Conservation (phyloP, 257 asterid genomes). For the Petunia axillaris region DNA sequence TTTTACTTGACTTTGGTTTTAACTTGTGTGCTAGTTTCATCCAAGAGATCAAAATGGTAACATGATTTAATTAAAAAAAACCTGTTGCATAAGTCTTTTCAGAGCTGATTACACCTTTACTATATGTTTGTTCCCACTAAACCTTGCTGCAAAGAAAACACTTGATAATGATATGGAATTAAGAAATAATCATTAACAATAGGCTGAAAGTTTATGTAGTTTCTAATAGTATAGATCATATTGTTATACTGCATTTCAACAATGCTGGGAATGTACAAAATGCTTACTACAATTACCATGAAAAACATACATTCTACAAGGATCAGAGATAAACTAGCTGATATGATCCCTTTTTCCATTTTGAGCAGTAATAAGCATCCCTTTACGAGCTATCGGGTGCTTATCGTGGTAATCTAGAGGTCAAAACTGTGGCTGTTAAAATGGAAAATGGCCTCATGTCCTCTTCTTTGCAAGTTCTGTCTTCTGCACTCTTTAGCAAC, state of each 20-base stretch:
- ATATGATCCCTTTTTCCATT: not conserved
- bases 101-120: no score
- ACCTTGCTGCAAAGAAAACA: not conserved
- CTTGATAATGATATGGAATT: not conserved
- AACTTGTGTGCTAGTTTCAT: no score
- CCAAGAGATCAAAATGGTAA: no score
- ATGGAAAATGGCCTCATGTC: constrained; percentile 60
- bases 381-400: not conserved
- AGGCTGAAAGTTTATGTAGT: not conserved
- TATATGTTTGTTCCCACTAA: no score
- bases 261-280: not conserved
- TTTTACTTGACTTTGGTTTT: no score
- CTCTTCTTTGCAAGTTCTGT: constrained; percentile 49
- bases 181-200: not conserved
- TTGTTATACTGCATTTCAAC: not conserved
- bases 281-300: not conserved
- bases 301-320: constrained; percentile 2
- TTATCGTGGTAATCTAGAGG: constrained; percentile 40
- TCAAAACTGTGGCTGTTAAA: constrained; percentile 90
- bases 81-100: no score
- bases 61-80: no score
- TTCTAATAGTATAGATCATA: not conserved
- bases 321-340: not conserved
- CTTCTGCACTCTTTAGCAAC: constrained; percentile 74
- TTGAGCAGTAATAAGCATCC: not conserved